phyloP scores from a whole-genome alignment of 2,329 filamentous ascomycete species.

The Hymenoscyphus repandus region DNA sequence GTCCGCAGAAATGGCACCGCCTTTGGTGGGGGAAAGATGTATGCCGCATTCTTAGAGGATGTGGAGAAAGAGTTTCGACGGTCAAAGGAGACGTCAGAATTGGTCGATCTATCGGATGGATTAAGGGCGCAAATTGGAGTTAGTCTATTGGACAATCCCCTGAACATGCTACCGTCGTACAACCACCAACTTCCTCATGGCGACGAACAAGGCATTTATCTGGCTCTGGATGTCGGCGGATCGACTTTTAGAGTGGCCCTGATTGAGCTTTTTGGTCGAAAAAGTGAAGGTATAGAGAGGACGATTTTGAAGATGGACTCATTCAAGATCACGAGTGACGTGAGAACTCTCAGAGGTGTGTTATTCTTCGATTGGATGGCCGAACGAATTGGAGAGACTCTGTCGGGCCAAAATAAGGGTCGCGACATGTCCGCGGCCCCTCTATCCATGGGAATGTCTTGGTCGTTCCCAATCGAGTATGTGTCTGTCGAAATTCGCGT shows the following conservation, averaged over 20 bases:
- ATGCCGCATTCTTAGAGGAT: constrained; percentile 47
- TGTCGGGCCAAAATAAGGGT: constrained; percentile 40
- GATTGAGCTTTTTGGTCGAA: constrained; percentile 51
- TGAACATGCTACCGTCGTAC: constrained; percentile 62
- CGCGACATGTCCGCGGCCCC: constrained; percentile 34
- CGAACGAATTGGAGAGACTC: constrained; percentile 50
- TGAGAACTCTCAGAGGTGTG: constrained; percentile 53
- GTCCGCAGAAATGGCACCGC: constrained; percentile 7
- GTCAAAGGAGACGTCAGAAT: constrained; percentile 40
- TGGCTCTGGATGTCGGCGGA: constrained; percentile 64
- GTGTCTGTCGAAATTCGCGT: constrained; percentile 26
- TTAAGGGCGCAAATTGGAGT: constrained; percentile 52
- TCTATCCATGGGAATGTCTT: constrained; percentile 57
- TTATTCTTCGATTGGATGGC: constrained; percentile 67
- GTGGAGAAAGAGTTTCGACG: constrained; percentile 48
- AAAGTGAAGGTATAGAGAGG: constrained; percentile 37
- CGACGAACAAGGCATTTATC: constrained; percentile 51
- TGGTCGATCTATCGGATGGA: constrained; percentile 39
- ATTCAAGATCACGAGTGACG: constrained; percentile 50
- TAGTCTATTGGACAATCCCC: constrained; percentile 45
- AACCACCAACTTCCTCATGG: constrained; percentile 60
- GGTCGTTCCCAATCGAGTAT: constrained; percentile 67
- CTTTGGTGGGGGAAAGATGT: constrained; percentile 21
- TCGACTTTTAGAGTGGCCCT: constrained; percentile 62
- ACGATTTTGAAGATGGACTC: constrained; percentile 49